Conservation (phyloP, 2,329 filamentous ascomycete species). For the Aspergillus thermomutatus region DNA sequence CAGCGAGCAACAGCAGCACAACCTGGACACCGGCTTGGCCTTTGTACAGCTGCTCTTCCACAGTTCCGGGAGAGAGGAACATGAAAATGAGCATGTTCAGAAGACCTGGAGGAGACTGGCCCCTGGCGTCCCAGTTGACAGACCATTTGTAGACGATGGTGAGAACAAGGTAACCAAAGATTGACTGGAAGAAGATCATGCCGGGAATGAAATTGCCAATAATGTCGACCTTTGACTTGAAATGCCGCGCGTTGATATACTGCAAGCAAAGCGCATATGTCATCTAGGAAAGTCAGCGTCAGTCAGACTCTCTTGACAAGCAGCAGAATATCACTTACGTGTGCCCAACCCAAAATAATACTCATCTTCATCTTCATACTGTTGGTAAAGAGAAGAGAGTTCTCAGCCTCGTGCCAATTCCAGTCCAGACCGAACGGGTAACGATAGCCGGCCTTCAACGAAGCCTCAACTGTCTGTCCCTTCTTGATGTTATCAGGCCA, state of each 20-base stretch:
- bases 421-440: constrained; percentile 96
- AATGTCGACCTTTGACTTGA: constrained; percentile 91
- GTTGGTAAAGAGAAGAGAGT: constrained; percentile 93
- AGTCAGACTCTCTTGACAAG: background rate
- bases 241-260: constrained; percentile 89
- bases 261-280: constrained; percentile 94
- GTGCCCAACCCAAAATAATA: constrained; percentile 93
- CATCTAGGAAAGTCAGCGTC: constrained; percentile 55
- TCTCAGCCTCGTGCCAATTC: constrained; percentile 95
- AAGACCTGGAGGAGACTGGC: constrained; percentile 72
- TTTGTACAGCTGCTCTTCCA: constrained; percentile 67
- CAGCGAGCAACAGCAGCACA: constrained; percentile 73
- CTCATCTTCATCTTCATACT: constrained; percentile 99
- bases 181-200: constrained; percentile 99
- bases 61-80: constrained; percentile 83
- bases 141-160: constrained; percentile 98
- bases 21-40: constrained; percentile 76
- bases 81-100: constrained; percentile 99
- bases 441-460: constrained; percentile 70
- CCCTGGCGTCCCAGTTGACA: constrained; percentile 73
- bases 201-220: constrained; percentile 97
- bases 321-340: constrained; percentile 46
- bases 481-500: constrained; percentile 69
- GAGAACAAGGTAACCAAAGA: constrained; percentile 93
- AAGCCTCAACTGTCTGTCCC: constrained; percentile 62